Conservation (phyloP, 805 yeast genomes). For the Barnettozyma pratensis region DNA sequence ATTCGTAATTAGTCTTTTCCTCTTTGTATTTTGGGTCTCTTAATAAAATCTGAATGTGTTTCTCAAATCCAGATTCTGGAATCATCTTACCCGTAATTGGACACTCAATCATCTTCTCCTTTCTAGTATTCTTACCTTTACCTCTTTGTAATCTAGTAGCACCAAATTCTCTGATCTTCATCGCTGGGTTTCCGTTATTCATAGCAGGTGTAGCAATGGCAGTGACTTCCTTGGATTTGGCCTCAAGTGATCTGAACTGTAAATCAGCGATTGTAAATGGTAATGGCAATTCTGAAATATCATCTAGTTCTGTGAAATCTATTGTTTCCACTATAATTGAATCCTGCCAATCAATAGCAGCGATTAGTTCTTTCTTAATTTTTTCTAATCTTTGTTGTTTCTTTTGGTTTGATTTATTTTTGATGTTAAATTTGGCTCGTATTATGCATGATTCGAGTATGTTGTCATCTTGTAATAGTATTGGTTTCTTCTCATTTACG, state of each 20-base stretch:
- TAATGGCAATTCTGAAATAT: slow-evolving; percentile 43
- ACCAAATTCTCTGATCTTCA: slow-evolving; percentile 69
- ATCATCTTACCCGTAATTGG: slow-evolving; percentile 74
- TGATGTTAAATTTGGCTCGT: slow-evolving; percentile 45
- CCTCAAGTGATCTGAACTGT: slow-evolving; percentile 50
- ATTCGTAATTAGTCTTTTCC: slow-evolving; percentile 54
- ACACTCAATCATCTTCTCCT: slow-evolving; percentile 49
- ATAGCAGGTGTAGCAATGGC: slow-evolving; percentile 17
- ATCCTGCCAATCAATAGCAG: slow-evolving; percentile 84
- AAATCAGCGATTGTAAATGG: slow-evolving; percentile 58
- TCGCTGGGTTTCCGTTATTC: slow-evolving; percentile 13
- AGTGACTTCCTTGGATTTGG: slow-evolving; percentile 17
- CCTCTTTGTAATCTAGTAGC: slow-evolving; percentile 47
- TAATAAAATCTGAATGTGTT: slow-evolving; percentile 63
- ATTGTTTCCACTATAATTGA: slow-evolving; percentile 68
- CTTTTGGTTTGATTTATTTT: slow-evolving; percentile 30
- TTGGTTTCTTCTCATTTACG: not conserved
- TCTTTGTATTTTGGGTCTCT: slow-evolving; percentile 76
- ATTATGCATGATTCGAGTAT: slow-evolving; percentile 38
- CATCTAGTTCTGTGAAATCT: slow-evolving; percentile 57
- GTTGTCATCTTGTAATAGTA: slow-evolving; percentile 18
- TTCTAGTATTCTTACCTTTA: slow-evolving; percentile 14
- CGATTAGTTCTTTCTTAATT: slow-evolving; percentile 46
- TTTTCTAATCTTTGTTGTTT: slow-evolving; percentile 32
- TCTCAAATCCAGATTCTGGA: slow-evolving; percentile 64